Evolutionary conservation across 306 rosid genomes (phyloP).

Genomic region (Hylodesmum podocarpum): DNA sequence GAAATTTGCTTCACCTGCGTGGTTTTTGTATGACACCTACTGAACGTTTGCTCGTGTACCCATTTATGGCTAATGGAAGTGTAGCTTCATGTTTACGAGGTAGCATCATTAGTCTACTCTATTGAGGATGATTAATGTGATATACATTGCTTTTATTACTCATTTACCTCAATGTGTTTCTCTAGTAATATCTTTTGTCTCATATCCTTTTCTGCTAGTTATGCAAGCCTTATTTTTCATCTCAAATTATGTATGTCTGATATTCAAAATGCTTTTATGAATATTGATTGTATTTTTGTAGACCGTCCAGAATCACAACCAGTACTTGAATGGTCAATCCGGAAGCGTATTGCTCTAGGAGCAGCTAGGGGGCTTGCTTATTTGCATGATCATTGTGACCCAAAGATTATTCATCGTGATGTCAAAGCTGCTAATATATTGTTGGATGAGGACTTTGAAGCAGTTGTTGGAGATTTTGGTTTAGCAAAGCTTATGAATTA

Average conservation of each 20-base stretch:
- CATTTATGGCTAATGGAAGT: constrained; percentile 53
- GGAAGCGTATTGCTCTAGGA: constrained; percentile 71
- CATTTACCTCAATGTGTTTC: too few relatives aligned
- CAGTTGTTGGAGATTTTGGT: constrained; percentile 92
- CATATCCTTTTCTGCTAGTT: not conserved
- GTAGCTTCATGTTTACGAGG: constrained; percentile 96
- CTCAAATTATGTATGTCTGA: not conserved
- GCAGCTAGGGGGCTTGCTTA: constrained; percentile 92
- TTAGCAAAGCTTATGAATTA: constrained; percentile 87
- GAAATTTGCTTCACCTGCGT: constrained; percentile 34
- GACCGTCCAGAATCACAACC: constrained; percentile 55
- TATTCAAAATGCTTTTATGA: too few relatives aligned
- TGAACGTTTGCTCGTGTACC: constrained; percentile 33
- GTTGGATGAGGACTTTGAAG: constrained; percentile 87
- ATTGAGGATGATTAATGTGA: too few relatives aligned
- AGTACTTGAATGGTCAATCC: constrained; percentile 65
- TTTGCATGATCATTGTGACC: constrained; percentile 93
- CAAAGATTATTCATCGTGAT: constrained; percentile 89
- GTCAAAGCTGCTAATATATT: constrained; percentile 92
- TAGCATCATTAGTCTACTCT: constrained; percentile 17
- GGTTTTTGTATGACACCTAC: constrained; percentile 45
- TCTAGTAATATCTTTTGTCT: too few relatives aligned
- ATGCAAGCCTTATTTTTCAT: not conserved
- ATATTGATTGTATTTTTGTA: constrained; percentile 34
- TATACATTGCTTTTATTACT: too few relatives aligned